Evolutionary conservation across 208 protist species (phyloP).

Genomic region (Strigomonas galati): DNA sequence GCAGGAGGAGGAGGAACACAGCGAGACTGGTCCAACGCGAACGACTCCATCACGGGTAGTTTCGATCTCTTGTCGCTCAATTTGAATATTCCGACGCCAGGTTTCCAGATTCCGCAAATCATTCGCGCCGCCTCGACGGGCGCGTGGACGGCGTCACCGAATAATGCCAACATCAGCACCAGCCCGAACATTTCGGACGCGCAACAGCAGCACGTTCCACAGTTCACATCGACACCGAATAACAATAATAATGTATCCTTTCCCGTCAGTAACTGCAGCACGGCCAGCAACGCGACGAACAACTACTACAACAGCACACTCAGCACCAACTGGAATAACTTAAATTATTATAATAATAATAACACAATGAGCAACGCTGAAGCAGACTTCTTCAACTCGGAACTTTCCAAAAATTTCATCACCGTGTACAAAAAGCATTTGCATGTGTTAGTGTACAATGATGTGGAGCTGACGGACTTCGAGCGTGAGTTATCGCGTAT

Average conservation of each 20-base stretch:
- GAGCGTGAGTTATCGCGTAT: conserved; percentile 36
- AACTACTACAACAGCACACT: not conserved
- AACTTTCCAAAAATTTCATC: conserved; percentile 6
- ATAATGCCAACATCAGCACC: not conserved
- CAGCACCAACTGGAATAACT: not conserved
- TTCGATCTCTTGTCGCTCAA: not conserved
- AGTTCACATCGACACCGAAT: too few species aligned
- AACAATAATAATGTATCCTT: not conserved
- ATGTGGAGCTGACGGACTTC: conserved; percentile 29
- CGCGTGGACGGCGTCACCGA: not conserved
- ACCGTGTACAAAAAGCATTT: conserved; percentile 22
- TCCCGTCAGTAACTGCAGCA: not conserved
- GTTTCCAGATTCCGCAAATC: not conserved
- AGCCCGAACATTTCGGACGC: not conserved
- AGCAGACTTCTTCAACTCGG: conserved; percentile 12
- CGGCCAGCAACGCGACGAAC: not conserved
- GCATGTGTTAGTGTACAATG: conserved; percentile 58
- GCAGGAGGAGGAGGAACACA: too few species aligned
- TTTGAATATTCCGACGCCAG: not conserved
- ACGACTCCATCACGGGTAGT: not conserved
- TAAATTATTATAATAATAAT: not conserved
- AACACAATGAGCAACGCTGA: not conserved
- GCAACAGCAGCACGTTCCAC: not conserved
- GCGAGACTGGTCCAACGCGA: not conserved
- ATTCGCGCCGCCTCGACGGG: not conserved